Base-by-base conservation (phyloP, 805 yeast genomes). In the Pichia occidentalis region DNA sequence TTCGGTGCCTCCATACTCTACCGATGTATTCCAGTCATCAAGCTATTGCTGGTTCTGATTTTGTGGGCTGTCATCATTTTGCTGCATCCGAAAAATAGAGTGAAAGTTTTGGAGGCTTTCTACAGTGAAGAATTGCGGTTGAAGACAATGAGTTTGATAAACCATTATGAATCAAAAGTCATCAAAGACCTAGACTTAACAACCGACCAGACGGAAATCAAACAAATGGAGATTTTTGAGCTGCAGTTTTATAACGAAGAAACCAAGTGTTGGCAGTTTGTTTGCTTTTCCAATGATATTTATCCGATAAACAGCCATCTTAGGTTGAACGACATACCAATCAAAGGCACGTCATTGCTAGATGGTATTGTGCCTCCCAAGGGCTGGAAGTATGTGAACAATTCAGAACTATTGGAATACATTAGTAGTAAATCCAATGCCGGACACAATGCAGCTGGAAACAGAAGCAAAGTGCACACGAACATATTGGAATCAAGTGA, bases 91-190 rank as follows among this genome's bases (percentile, higher is more conserved):
- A 44, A 49, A 6, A 60, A 71, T 33, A 62, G 80, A 40, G 71
- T 67, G 5, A 46, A 43, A 10, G 44, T 80, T 3, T 61, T 80
- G 30, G 65, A 68, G 18, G 57, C 57, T 38, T 39, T 77, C 2
- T 69, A 74, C 46, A 74, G 80, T 5, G 90, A 81, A 54, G 85
- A 80, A 4, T 78, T 85, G 2, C 59, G 88, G 34, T 53, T 77
- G 30, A 61, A 63, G 35, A 47, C 73, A 2, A 53, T 77, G 36
- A 66, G 73, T 5, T 46, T 65, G 24, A 65, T 77, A 0, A 73
- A 77, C 49, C 60, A 57, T 23, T 42, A 71, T 14, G 88, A 82
- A 49, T 50, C 52, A 17, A 51, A 55, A 17, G 48, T 73, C 1
- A 53, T 60, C 16, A 47, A 58, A 14, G 69, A 70, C 31, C 55